Percentiles rank a stretch among this genome's conserved stretches.
Evolutionary conservation across 805 yeast genomes (phyloP).

Genomic region (Pichia manshurica): DNA sequence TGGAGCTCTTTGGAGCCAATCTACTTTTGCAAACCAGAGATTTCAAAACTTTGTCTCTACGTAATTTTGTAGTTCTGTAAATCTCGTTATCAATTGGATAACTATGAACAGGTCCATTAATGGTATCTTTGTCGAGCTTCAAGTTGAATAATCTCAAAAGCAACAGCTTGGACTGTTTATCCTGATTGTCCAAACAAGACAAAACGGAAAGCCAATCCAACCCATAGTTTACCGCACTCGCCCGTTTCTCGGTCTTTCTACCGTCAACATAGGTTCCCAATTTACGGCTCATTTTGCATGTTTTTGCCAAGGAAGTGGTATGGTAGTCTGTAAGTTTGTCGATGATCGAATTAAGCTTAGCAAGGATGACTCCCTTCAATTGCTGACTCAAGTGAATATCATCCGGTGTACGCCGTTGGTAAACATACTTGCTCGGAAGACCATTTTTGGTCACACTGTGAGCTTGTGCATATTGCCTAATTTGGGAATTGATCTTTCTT

Average conservation of each 20-base stretch:
- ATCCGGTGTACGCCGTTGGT: background rate
- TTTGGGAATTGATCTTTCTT: constrained; percentile 6
- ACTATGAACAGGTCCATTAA: constrained; percentile 8
- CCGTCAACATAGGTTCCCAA: background rate
- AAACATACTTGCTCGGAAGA: background rate
- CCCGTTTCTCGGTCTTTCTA: background rate
- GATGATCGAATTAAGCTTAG: constrained; percentile 18
- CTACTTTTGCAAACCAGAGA: background rate
- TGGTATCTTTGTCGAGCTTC: constrained; percentile 4
- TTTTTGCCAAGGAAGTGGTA: background rate
- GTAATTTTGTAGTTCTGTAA: background rate
- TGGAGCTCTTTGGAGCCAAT: background rate
- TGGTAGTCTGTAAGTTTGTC: constrained; percentile 16
- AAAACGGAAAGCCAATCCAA: constrained; percentile 10
- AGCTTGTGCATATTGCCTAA: background rate
- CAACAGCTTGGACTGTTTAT: background rate
- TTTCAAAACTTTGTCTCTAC: constrained; percentile 3
- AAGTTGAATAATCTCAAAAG: constrained; percentile 7
- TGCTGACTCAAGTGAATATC: constrained; percentile 14
- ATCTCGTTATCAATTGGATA: constrained; percentile 3
- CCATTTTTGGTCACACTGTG: background rate
- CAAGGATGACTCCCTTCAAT: constrained; percentile 13
- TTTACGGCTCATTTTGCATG: background rate
- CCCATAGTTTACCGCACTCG: constrained; percentile 1
- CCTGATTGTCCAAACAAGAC: constrained; percentile 1